A percentile compares a stretch with the other conserved stretches of the same genome.
phyloP scores from a whole-genome alignment of 257 asterid genomes.

The Solanum etuberosum region DNA sequence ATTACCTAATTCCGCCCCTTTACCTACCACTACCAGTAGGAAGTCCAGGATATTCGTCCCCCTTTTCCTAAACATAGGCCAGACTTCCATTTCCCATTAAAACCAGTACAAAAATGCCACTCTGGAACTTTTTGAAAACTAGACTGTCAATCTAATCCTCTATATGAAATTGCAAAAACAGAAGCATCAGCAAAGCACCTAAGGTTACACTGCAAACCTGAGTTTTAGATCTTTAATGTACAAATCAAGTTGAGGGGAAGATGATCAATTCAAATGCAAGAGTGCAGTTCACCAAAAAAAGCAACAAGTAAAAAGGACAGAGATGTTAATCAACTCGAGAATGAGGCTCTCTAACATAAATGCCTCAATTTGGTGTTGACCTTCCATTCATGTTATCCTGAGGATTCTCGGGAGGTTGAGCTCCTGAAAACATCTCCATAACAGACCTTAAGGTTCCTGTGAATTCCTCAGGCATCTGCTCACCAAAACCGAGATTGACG shows the following conservation, averaged over 20 bases:
- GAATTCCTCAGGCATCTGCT: conserved; percentile 43
- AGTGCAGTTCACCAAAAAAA: neutral
- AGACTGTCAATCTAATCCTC: neutral
- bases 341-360: neutral
- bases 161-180: neutral
- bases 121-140: neutral
- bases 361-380: conserved; percentile 25
- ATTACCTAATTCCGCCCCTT: neutral
- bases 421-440: conserved; percentile 67
- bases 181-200: neutral
- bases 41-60: neutral
- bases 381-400: conserved; percentile 33
- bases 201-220: neutral
- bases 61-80: neutral
- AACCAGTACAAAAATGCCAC: neutral
- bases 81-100: neutral
- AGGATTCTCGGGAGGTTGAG: conserved; percentile 24
- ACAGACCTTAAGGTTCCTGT: conserved; percentile 63
- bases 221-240: neutral
- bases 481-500: conserved; percentile 28
- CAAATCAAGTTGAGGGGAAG: neutral
- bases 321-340: neutral
- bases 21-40: neutral
- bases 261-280: neutral
- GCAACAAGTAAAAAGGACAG: neutral